Conservation (phyloP, 2,329 filamentous ascomycete species). For the Colletotrichum tofieldiae region DNA sequence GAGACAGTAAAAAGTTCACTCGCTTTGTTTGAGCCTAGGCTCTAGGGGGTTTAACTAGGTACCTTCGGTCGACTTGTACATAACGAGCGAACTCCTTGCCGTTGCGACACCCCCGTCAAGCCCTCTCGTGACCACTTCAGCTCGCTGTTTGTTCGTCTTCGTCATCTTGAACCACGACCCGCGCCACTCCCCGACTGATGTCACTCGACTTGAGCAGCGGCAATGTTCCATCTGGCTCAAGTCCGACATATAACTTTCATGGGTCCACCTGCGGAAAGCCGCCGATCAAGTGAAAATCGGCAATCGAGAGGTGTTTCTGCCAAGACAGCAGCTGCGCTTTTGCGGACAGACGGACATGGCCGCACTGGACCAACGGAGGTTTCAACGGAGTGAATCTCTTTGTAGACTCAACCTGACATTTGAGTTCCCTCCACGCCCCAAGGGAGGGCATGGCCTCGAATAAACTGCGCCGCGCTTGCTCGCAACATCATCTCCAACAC, state of each 20-base stretch:
- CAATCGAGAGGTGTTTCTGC: background rate
- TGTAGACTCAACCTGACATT: background rate
- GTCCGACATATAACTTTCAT: too few relatives aligned
- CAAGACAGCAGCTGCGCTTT: background rate
- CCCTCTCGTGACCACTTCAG: background rate
- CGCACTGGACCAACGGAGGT: conserved; percentile 32
- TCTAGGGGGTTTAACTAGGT: background rate
- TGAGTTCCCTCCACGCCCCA: too few relatives aligned
- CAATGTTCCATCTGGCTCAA: background rate
- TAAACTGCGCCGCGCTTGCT: background rate
- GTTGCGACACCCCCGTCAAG: background rate
- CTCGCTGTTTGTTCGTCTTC: background rate
- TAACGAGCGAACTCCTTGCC: background rate
- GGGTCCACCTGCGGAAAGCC: background rate
- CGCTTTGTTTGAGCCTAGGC: background rate
- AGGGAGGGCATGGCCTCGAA: background rate
- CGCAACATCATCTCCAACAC: background rate
- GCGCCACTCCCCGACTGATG: background rate
- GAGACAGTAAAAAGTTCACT: background rate
- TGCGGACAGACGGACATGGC: conserved; percentile 1
- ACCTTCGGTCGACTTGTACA: conserved; percentile 2
- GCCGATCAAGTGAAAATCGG: background rate
- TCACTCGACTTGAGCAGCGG: too few relatives aligned
- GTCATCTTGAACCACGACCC: background rate
- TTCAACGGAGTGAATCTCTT: background rate